Evolutionary conservation across 305 asterid genomes (phyloP), one percentile per base, ranked within the genome.

Genomic region (Rubia balearica): DNA sequence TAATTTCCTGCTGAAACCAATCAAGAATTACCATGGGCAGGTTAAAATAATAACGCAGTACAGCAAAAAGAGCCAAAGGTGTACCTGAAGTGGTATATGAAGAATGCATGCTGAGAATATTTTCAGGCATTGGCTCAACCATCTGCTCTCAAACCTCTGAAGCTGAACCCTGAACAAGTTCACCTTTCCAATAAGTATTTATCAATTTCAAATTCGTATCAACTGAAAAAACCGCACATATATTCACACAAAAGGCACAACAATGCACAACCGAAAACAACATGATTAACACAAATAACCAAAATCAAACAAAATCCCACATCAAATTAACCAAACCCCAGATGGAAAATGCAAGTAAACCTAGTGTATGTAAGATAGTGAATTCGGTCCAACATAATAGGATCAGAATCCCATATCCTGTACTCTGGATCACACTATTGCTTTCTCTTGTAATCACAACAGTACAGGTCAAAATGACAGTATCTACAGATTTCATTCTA

Each of bases 51-150:
- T 33, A 72, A 62, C 8, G 40, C 5, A 64, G 80, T 33, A 61
- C 5, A 41, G 71, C 57, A 38, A 51, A 14, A 43, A 81, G 68
- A 36, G 8, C 21, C 38, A 60, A 73, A 3, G 49, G 36, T 33
- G 57, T 84, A 90, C 94, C 92, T 67, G 90, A 75, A 81, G 86
- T 77, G 61, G 89, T 78, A 59, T 76, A 78, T 60, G 91, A 85
- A 71, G 82, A 75, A 19, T 83, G 87, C 81, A 92, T 84, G 82
- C 86, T 73, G 70, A 82, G 87, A 53, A 83, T 74, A 77, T 78
- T 88, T 42, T 76, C 79, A 1, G 82, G 84, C 73, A 78, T 71
- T 68, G 78, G 83, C 73, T 83, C 84, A 76, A 75, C 83, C 73
- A 76, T 40, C 70, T 83, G 79, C 77, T 79, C 87, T 61, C 74